Conservation (phyloP, 768 basidiomycete species). For the Tricholoma sp. region DNA sequence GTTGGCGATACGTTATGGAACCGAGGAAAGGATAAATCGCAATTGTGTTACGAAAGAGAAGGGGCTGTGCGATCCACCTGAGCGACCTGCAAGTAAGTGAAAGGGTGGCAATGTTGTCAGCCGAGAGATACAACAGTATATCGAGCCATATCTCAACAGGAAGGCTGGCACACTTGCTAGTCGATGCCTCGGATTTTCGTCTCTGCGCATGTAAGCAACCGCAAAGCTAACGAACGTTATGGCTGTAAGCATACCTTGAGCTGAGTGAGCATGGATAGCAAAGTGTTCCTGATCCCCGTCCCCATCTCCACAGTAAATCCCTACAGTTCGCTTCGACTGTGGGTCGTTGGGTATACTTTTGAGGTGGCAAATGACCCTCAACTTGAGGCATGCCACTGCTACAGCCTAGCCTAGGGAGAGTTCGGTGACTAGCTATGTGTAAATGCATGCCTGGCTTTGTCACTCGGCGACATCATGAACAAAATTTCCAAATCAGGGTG, state of each 20-base stretch:
- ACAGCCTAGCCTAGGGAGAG: too few species aligned
- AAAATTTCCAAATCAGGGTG: not conserved
- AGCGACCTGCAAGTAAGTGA: constrained; percentile 13
- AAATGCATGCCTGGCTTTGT: too few species aligned
- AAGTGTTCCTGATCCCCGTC: not conserved
- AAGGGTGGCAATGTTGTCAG: constrained; percentile 1
- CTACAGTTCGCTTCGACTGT: not conserved
- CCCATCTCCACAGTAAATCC: not conserved
- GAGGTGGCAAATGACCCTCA: too few species aligned
- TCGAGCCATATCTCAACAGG: constrained; percentile 19
- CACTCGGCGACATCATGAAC: too few species aligned
- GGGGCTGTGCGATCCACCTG: constrained; percentile 12
- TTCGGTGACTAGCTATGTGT: too few species aligned
- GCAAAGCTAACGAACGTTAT: not conserved
- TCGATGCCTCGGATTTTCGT: not conserved
- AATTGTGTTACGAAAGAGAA: constrained; percentile 9
- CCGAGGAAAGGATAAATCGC: constrained; percentile 15
- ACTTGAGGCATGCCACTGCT: too few species aligned
- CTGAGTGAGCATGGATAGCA: too few species aligned
- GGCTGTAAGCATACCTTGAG: not conserved
- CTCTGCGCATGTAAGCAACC: not conserved
- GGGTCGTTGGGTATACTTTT: too few species aligned
- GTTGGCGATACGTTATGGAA: constrained; percentile 16
- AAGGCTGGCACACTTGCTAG: constrained; percentile 4
- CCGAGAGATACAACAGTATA: constrained; percentile 8